phyloP scores from a whole-genome alignment of 495 filamentous ascomycete species.

The Aspergillus steynii region DNA sequence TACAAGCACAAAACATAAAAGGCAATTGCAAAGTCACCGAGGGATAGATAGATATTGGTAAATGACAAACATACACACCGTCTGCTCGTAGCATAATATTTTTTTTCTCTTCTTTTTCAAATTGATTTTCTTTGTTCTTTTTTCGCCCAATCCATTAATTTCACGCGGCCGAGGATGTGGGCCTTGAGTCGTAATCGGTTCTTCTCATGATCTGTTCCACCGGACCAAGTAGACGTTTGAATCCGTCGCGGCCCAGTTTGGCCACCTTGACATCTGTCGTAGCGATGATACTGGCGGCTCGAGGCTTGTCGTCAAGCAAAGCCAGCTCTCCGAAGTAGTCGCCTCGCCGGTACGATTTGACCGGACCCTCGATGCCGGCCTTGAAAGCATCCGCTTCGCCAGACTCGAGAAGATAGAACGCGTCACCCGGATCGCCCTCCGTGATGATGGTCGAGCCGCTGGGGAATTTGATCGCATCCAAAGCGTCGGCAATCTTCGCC shows the following conservation, averaged over 20 bases:
- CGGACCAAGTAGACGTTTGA: conserved; percentile 88
- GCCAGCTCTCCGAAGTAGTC: conserved; percentile 98
- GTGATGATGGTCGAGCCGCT: conserved; percentile 80
- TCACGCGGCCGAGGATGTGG: conserved; percentile 15
- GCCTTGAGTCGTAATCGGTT: conserved; percentile 56
- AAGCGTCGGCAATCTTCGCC: conserved; percentile 92
- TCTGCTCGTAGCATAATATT: neutral
- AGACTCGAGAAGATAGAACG: conserved; percentile 88
- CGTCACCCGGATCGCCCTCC: conserved; percentile 88
- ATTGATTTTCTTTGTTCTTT: neutral
- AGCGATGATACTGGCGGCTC: conserved; percentile 86
- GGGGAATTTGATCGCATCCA: conserved; percentile 85
- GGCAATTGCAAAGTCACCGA: neutral
- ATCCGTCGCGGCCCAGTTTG: conserved; percentile 86
- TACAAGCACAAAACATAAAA: conserved; percentile 9
- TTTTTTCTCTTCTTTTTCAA: neutral
- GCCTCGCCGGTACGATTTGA: conserved; percentile 82
- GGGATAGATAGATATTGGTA: neutral
- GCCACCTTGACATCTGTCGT: conserved; percentile 87
- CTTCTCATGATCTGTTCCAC: conserved; percentile 94
- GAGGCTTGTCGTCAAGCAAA: conserved; percentile 86
- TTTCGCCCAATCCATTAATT: neutral
- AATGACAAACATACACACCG: conserved; percentile 3
- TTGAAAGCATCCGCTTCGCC: conserved; percentile 89
- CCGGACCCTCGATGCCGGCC: conserved; percentile 57